Evolutionary conservation across 2,329 filamentous ascomycete genomes (phyloP).

Genomic region (Diaporthe citriasiana): DNA sequence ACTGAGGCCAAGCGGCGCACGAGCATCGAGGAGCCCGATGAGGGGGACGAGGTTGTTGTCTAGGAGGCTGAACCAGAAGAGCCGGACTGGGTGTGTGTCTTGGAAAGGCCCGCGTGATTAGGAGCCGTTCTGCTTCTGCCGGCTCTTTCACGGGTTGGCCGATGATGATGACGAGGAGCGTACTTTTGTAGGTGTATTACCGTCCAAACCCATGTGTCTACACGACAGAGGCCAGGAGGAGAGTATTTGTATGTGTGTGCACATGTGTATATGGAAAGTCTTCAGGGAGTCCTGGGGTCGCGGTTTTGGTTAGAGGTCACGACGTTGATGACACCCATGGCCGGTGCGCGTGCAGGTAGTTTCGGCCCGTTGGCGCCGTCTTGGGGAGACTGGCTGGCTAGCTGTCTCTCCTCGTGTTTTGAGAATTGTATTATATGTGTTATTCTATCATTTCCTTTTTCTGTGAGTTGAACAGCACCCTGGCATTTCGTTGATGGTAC

Average conservation of each 20-base stretch:
- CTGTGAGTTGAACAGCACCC: too few relatives aligned
- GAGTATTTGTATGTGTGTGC: neutral
- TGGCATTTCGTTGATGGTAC: neutral
- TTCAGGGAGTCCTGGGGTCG: conserved; percentile 13
- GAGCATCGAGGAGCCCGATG: conserved; percentile 71
- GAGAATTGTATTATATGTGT: conserved; percentile 31
- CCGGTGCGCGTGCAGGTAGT: conserved; percentile 7
- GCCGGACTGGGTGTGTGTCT: neutral
- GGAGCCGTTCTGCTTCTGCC: neutral
- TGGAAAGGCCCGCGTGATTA: neutral
- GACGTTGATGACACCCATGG: neutral
- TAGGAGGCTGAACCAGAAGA: neutral
- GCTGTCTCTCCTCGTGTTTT: neutral
- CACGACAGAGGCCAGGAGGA: neutral
- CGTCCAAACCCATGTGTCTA: neutral
- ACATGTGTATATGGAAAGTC: neutral
- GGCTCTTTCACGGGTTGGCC: neutral
- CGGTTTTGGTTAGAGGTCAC: conserved; percentile 23
- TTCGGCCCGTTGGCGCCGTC: neutral
- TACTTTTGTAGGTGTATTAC: neutral
- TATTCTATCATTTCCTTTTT: neutral
- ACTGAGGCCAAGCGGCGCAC: conserved; percentile 68
- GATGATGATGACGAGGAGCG: neutral
- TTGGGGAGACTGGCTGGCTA: conserved; percentile 4
- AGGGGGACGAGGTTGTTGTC: conserved; percentile 62